Conservation (phyloP, 106 monocot genomes). For the Acorus gramineus region DNA sequence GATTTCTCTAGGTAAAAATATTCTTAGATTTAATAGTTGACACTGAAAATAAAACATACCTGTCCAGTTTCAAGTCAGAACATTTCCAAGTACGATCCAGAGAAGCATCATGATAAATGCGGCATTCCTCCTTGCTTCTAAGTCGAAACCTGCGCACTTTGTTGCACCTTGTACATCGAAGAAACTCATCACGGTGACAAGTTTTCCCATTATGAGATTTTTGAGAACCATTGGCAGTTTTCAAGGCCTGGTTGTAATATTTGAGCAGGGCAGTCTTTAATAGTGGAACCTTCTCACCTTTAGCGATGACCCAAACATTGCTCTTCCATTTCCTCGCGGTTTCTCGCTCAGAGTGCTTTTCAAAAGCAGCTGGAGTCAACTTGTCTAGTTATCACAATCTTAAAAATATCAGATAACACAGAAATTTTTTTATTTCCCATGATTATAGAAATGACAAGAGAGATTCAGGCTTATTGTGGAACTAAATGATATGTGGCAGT, state of each 20-base stretch:
- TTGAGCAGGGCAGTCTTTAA: constrained; percentile 55
- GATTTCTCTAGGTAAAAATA: neutral
- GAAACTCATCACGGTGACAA: constrained; percentile 67
- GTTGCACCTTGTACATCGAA: constrained; percentile 43
- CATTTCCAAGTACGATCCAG: constrained; percentile 58
- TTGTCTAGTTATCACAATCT: constrained; percentile 35
- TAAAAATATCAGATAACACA: neutral
- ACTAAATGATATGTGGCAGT: too few relatives aligned
- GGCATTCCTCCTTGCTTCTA: constrained; percentile 60
- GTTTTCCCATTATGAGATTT: constrained; percentile 35
- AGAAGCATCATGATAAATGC: constrained; percentile 63
- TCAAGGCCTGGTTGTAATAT: constrained; percentile 50
- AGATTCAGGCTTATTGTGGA: too few relatives aligned
- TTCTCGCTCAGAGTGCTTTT: constrained; percentile 66
- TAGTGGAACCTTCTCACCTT: constrained; percentile 69
- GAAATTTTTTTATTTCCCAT: too few relatives aligned
- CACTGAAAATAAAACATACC: constrained; percentile 24
- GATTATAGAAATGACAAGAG: too few relatives aligned
- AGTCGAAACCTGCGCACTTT: constrained; percentile 70
- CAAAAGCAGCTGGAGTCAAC: constrained; percentile 73
- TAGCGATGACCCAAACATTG: constrained; percentile 68
- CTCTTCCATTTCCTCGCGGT: constrained; percentile 68
- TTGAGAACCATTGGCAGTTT: constrained; percentile 30
- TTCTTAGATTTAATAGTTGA: neutral
- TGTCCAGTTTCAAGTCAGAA: constrained; percentile 48